Conservation (phyloP, 108 stramenopile species). For the Conticribra guillardii region DNA sequence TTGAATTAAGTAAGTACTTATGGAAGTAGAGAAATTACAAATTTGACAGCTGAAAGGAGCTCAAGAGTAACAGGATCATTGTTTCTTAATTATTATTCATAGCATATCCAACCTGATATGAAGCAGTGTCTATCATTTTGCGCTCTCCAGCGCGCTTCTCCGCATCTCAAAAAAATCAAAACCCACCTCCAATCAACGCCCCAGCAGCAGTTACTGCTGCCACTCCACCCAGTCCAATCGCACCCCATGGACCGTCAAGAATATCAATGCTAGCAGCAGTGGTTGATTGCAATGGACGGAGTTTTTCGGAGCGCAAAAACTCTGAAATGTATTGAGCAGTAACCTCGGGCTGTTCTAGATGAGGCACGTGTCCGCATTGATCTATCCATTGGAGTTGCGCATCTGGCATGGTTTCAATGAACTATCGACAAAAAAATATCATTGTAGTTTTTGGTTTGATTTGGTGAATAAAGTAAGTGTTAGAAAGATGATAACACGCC, state of each 20-base stretch:
- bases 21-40: too few relatives aligned
- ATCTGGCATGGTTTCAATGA: conserved; percentile 76
- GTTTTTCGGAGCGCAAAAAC: conserved; percentile 54
- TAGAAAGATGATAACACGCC: too few relatives aligned
- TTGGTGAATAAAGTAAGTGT: conserved; percentile 4
- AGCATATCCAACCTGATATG: too few relatives aligned
- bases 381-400: conserved; percentile 85
- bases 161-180: too few relatives aligned
- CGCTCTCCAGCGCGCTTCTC: too few relatives aligned
- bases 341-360: conserved; percentile 88
- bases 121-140: too few relatives aligned
- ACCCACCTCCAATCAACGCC: too few relatives aligned
- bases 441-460: not conserved
- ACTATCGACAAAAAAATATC: conserved; percentile 60
- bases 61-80: too few relatives aligned
- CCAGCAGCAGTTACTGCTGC: not conserved
- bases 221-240: not conserved
- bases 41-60: too few relatives aligned
- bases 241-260: not conserved
- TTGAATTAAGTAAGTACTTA: too few relatives aligned
- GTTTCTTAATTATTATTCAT: too few relatives aligned
- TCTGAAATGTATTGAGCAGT: conserved; percentile 75
- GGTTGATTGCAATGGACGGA: not conserved
- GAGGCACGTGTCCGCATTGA: conserved; percentile 94
- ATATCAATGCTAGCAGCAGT: not conserved